Percentiles rank a stretch among this genome's conserved stretches.
Conservation (phyloP, 129 eudicot species). For the Tagetes patula region DNA sequence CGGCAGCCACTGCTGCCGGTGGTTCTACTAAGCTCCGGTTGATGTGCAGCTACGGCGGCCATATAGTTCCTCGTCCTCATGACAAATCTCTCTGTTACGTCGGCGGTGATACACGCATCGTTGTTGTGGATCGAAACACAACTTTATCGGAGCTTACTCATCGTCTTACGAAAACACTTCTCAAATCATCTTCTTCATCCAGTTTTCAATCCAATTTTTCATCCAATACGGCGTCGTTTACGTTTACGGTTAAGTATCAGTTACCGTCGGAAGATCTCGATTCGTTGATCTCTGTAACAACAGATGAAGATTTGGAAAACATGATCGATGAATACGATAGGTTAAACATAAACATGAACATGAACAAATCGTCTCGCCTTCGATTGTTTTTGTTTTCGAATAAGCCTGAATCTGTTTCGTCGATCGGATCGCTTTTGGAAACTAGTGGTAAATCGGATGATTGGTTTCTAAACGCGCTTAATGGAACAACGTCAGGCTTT, state of each 20-base stretch:
- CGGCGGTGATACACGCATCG: slow-evolving; percentile 85
- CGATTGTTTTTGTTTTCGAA: slow-evolving; percentile 32
- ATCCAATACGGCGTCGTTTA: slow-evolving; percentile 24
- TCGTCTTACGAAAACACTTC: slow-evolving; percentile 57
- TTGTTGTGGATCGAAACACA: slow-evolving; percentile 65
- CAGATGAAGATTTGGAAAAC: slow-evolving; percentile 78
- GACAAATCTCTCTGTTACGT: slow-evolving; percentile 72
- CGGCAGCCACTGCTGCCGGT: slow-evolving; percentile 2
- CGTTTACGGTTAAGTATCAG: slow-evolving; percentile 65
- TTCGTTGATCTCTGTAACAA: slow-evolving; percentile 63
- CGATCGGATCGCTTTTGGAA: slow-evolving; percentile 45
- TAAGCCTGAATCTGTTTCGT: slow-evolving; percentile 27
- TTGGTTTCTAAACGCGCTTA: slow-evolving; percentile 51
- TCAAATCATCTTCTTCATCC: not conserved
- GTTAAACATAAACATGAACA: not conserved
- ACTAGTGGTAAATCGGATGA: slow-evolving; percentile 48
- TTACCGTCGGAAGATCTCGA: slow-evolving; percentile 81
- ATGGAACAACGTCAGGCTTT: slow-evolving; percentile 51
- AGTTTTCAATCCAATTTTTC: not conserved
- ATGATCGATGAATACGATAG: slow-evolving; percentile 83
- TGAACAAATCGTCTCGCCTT: slow-evolving; percentile 19
- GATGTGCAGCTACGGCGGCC: slow-evolving; percentile 94
- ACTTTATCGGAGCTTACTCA: slow-evolving; percentile 46
- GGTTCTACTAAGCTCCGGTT: slow-evolving; percentile 54
- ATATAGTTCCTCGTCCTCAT: slow-evolving; percentile 89